Evolutionary conservation across 2,329 filamentous ascomycete species (phyloP), one percentile per base, ranked within the genome.

Genomic region (Sphaceloma murrayae): DNA sequence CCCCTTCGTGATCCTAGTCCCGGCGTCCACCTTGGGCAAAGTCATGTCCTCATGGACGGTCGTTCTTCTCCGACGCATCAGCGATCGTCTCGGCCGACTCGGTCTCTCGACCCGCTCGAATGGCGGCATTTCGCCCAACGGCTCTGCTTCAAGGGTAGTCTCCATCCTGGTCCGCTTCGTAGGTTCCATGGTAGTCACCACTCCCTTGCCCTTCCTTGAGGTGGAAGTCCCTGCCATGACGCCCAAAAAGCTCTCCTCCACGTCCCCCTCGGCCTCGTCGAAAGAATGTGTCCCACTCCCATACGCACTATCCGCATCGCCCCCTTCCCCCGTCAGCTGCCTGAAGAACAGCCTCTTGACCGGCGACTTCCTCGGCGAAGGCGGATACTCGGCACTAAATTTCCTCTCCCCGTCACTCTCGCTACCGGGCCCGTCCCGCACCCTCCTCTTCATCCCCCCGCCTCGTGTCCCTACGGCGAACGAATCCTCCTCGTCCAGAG

Each of bases 11-110:
- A 45, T 34, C 18, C 32, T 34, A 8, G 29, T 45, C n/a, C 14
- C n/a, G 5, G 42, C 10, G 18, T 45, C 42, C 9, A 27, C 18
- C 11, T 34, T 32, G 5, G 42, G 42, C 13, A 14, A 32, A 8
- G 42, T 45, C 31, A 45, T 45, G 14, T 45, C 42, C 14, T 45
- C 42, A n/a, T 45, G 30, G 10, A 45, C 17, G 10, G 30, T 45
- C n/a, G 42, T 45, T 14, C 42, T 21, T 9, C 42, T 24, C 9
- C 42, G 21, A 10, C 42, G 30, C 30, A 45, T 34, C 3, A 36
- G 18, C 2, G 42, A 45, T 26, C 30, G 17, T 14, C 42, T 45
- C 5, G 42, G 24, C 17, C 29, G 7, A 6, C 6, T 11, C n/a
- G 42, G 30, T 8, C 32, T 5, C n/a, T 45, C 42, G 16, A 14